Base-by-base conservation (phyloP, 176 grass and related monocot genomes). In the Juncus effusus region DNA sequence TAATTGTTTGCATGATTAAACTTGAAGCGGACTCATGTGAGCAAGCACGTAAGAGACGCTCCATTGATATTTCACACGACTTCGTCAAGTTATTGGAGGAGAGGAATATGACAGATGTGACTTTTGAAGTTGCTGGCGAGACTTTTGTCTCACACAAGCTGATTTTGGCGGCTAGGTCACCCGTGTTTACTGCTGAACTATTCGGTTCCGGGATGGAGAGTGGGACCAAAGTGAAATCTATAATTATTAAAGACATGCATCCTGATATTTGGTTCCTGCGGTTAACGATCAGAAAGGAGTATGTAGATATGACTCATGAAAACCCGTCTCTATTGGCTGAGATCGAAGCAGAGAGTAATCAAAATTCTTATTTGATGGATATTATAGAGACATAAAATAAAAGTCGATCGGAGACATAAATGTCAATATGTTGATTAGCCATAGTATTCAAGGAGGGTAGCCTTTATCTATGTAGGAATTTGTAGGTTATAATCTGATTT, bases 171-270 rank as follows among this genome's bases (percentile, higher is more conserved):
- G 81, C 61, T 0, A 57, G 81, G 38, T 83, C 74, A 0, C 62
- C 80, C 0, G 80, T 83, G 6, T 83, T 78, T 15, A 78, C 35
- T 53, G 75, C 74, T 2, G 55, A 74, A 8, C 61, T 83, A 36
- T 38, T 78, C 10, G 68, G 73, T 42, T 37, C 13, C 10, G 78
- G 73, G 75, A 61, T n/a, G 16, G 75, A 78, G 50, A 44, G 45
- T 15, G 42, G 36, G 19, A 28, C 19, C 19, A 28, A 28, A 11
- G 38, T 8, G 12, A 16, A 16, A n/a, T 28, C 19, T 9, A 74
- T 83, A 35, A 36, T n/a, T 10, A 28, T 82, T 2, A 11, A 53
- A 12, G 65, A 77, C 12, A 83, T 83, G 44, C 42, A 74, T 0
- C 42, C 42, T 1, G 6, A 7, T 72, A 82, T 45, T 37, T 51